Base-by-base conservation (phyloP, 2,329 filamentous ascomycete species). In the Domatiomyces globalis region DNA sequence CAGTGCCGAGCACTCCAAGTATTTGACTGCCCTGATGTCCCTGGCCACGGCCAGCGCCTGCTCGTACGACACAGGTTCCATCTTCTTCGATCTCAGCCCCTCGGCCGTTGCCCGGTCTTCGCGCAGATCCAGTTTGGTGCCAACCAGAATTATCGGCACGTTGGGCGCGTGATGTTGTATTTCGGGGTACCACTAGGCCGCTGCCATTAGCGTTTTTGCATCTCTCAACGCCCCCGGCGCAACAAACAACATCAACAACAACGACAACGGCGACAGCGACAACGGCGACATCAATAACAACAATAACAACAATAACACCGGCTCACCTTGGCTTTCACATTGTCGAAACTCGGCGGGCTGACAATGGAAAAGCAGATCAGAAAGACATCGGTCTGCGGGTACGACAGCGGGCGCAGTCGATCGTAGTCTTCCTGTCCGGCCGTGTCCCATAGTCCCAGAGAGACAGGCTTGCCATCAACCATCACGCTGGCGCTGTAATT, bases 401-500 rank as follows among this genome's bases (percentile, higher is more conserved):
- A 98, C 43, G 90, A 96, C 55, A 98, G 81, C 56, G 90, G 90
- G 64, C 90, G 83, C 66, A 96, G 77, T 70, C 90, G 80, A 68
- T 96, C 90, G 74, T 96, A 96, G 77, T 96, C 90, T 73, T 96
- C 90, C 75, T 96, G 92, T 65, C 90, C 90, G 60, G 90, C 90
- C 60, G 90, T 98, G 84, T 98, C 90, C 90, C 92, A 96, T 29
- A 98, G 75, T 61, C 90, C 92, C 62, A 98, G 73, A 71, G 88
- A 95, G 72, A 96, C 95, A 55, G 90, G 90, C 74, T 94, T 94
- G 63, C 89, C 88, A 74, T 96, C 92, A 51, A 96, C 92, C 87
- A 95, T 95, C 51, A 98, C 92, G 75, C 88, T 95, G 59, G 92
- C 92, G 39, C 90, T 95, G 76, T 96, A 96, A 75, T 98, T 98